Base-by-base conservation (phyloP, 2,329 filamentous ascomycete species). In the Talaromyces marneffei region DNA sequence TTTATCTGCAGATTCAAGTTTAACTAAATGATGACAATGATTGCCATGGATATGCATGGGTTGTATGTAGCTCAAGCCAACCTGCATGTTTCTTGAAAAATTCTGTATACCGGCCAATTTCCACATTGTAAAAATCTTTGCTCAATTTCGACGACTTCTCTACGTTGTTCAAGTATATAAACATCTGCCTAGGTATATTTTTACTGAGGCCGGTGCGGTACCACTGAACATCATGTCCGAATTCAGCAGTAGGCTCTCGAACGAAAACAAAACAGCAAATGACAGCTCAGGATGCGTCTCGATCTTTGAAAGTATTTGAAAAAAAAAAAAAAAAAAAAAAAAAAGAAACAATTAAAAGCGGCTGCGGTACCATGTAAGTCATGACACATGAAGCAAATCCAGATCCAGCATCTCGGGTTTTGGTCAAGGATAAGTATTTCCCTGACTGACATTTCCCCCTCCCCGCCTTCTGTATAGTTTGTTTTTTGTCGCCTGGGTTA, bases 171-270 rank as follows among this genome's bases (percentile, higher is more conserved):
- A 25, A 29, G 9, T 9, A 27, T 46, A 46, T 7, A 9, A 10
- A 27, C 12, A 23, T 46, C 42, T 46, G 16, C 5, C 5, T 46
- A 46, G 14, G 14, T 18, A 20, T 27, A 46, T 29, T 46, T 23
- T 6, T n/a, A n/a, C 27, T 48, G 40, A 57, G 55, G 55, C 55
- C 55, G 48, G 27, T 57, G 40, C 55, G 40, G 27, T 40, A 27
- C 54, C 29, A 40, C 18, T 14, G 52, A 55, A 55, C 33, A 55
- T 40, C 31, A 55, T 55, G 35, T n/a, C 52, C 35, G 25, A 23
- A 39, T 55, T 39, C 52, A 55, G 52, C 52, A 55, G 31, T 31
- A 1, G 14, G 29, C 29, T 35, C 35, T 40, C 5, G 52, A 37
- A 29, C 20, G 33, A 55, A 16, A 40, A 29, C 31, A 35, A 16